Evolutionary conservation across 371 early-diverging fungal genomes (phyloP).

Genomic region (Mortierella sp.): DNA sequence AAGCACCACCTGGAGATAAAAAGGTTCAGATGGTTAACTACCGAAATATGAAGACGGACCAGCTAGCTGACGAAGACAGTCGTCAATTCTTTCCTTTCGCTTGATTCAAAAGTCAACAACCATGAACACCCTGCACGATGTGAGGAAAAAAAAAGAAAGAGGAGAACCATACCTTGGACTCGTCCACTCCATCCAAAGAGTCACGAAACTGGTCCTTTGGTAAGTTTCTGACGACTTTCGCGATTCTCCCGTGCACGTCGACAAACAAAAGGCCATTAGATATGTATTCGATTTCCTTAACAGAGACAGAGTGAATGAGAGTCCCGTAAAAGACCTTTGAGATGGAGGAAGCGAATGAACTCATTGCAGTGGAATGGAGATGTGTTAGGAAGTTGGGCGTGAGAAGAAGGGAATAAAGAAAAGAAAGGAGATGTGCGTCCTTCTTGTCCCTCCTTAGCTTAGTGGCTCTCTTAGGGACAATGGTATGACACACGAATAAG

Average conservation of each 20-base stretch:
- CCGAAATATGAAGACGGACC: neutral
- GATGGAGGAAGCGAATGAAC: conserved; percentile 31
- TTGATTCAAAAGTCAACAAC: too few species aligned
- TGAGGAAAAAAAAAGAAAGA: neutral
- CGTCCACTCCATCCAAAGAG: conserved; percentile 17
- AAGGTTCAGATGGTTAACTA: too few species aligned
- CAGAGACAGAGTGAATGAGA: conserved; percentile 76
- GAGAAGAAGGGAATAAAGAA: neutral
- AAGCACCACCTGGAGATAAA: conserved; percentile 58
- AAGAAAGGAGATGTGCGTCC: neutral
- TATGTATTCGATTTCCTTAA: conserved; percentile 70
- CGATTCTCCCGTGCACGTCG: conserved; percentile 67
- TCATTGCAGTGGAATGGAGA: conserved; percentile 12
- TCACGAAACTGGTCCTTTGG: conserved; percentile 19
- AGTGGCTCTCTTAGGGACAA: neutral
- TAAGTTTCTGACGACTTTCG: conserved; percentile 63
- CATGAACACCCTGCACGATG: neutral
- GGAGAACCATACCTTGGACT: conserved; percentile 28
- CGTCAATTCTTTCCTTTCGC: too few species aligned
- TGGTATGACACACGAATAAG: neutral
- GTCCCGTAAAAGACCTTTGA: conserved; percentile 74
- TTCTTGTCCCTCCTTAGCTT: neutral
- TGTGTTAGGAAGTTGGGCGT: too few species aligned
- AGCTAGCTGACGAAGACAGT: too few species aligned
- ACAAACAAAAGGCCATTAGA: conserved; percentile 71